These are phyloP conservation scores for Botrytis fabae DNA, from an alignment of 2,329 filamentous ascomycete species.

Conservation along the genomic window DNA sequence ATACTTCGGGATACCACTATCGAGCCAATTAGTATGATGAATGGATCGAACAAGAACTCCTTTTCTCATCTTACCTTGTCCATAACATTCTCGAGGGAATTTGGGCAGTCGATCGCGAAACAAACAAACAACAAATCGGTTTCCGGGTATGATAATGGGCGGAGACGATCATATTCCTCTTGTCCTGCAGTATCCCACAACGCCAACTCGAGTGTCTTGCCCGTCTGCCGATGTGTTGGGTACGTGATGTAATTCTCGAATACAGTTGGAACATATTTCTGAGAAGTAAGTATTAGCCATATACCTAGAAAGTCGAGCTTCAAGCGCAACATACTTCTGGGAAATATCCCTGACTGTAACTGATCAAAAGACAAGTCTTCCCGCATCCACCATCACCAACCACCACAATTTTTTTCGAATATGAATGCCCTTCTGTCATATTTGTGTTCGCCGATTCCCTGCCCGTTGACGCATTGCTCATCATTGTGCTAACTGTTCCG, in stretches of 20 bases:
- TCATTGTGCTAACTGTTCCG: slow-evolving; percentile 83
- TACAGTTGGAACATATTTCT: slow-evolving; percentile 99
- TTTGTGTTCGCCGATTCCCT: slow-evolving; percentile 78
- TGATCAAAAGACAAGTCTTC: slow-evolving; percentile 97
- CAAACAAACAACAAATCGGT: slow-evolving; percentile 98
- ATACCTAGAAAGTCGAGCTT: slow-evolving; percentile 10
- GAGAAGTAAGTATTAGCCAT: background rate
- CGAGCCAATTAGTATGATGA: slow-evolving; percentile 18
- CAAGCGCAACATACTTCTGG: slow-evolving; percentile 71
- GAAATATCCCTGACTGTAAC: slow-evolving; percentile 98
- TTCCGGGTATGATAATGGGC: slow-evolving; percentile 95
- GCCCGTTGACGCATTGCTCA: slow-evolving; percentile 69
- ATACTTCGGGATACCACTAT: slow-evolving; percentile 98
- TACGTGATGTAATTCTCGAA: slow-evolving; percentile 99
- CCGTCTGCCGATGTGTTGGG: slow-evolving; percentile 80
- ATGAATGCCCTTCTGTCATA: slow-evolving; percentile 85
- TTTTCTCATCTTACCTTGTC: slow-evolving; percentile 73
- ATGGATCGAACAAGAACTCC: background rate
- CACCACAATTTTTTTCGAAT: slow-evolving; percentile 99
- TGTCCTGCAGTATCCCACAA: slow-evolving; percentile 98
- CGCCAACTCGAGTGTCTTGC: slow-evolving; percentile 94
- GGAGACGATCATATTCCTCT: slow-evolving; percentile 95
- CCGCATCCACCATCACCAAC: slow-evolving; percentile 97
- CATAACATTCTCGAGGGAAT: slow-evolving; percentile 96
- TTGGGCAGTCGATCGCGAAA: slow-evolving; percentile 98